These are phyloP conservation scores for Xylaria polymorpha DNA, from an alignment of 2,329 filamentous ascomycete species.

Conservation along the genomic window DNA sequence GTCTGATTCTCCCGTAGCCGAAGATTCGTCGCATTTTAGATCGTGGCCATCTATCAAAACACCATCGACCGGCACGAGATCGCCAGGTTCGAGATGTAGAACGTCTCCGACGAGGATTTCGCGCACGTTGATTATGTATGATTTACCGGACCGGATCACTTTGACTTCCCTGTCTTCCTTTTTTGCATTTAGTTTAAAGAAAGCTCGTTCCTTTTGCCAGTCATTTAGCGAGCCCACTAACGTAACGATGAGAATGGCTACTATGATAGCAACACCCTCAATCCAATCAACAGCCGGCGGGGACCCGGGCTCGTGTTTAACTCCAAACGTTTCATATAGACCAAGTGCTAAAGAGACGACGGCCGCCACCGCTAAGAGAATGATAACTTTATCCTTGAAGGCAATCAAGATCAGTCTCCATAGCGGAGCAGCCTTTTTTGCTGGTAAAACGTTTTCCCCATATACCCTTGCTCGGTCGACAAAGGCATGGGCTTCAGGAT, in stretches of 20 bases:
- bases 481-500: conserved; percentile 47
- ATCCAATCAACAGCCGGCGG: conserved; percentile 67
- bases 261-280: conserved; percentile 71
- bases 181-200: conserved; percentile 66
- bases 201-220: conserved; percentile 72
- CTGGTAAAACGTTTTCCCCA: conserved; percentile 68
- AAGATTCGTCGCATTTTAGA: conserved; percentile 76
- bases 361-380: conserved; percentile 75
- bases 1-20: conserved; percentile 76
- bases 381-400: conserved; percentile 79
- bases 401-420: conserved; percentile 73
- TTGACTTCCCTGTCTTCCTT: conserved; percentile 73
- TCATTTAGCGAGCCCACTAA: conserved; percentile 70
- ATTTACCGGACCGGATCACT: conserved; percentile 72
- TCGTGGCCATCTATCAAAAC: conserved; percentile 72
- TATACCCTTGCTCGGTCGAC: conserved; percentile 69
- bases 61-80: conserved; percentile 74
- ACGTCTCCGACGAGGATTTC: conserved; percentile 75
- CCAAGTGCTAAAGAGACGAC: conserved; percentile 75
- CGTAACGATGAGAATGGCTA: conserved; percentile 71
- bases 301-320: conserved; percentile 54
- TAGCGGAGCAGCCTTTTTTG: conserved; percentile 69
- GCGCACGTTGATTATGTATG: conserved; percentile 68
- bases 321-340: conserved; percentile 72
- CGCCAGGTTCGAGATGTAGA: conserved; percentile 73